Evolutionary conservation across 2,329 filamentous ascomycete species (phyloP).

Genomic region (Penicillium sp.): DNA sequence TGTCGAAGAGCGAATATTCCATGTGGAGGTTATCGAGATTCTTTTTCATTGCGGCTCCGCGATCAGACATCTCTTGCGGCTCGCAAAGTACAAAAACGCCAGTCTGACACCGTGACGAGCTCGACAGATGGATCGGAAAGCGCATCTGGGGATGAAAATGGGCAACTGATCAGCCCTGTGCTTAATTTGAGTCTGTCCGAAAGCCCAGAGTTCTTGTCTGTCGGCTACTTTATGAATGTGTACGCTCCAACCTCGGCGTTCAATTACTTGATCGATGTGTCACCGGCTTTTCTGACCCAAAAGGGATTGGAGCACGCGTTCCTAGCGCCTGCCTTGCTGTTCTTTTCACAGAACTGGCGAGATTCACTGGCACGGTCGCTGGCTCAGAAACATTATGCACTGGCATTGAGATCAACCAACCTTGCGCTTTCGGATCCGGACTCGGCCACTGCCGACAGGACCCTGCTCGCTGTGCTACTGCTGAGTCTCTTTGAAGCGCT

Average conservation of each 20-base stretch:
- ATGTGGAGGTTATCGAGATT: not conserved
- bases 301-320: not conserved
- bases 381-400: not conserved
- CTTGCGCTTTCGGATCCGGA: not conserved
- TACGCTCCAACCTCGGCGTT: not conserved
- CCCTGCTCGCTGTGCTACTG: not conserved
- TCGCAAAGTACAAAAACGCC: not conserved
- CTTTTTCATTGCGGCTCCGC: not conserved
- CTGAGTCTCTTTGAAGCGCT: conserved; percentile 1
- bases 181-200: not conserved
- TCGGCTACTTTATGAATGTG: not conserved
- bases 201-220: not conserved
- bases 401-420: not conserved
- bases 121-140: not conserved
- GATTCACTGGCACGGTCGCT: not conserved
- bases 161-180: not conserved
- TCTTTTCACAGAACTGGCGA: not conserved
- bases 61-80: not conserved
- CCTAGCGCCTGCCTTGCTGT: not conserved
- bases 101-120: not conserved
- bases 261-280: not conserved
- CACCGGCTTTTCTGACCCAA: not conserved
- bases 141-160: no score
- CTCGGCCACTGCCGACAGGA: not conserved
- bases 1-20: not conserved